A percentile compares a stretch with the other conserved stretches of the same genome.
Evolutionary conservation across 2,329 filamentous ascomycete genomes (phyloP).

Genomic region (Xylariaceae sp.): DNA sequence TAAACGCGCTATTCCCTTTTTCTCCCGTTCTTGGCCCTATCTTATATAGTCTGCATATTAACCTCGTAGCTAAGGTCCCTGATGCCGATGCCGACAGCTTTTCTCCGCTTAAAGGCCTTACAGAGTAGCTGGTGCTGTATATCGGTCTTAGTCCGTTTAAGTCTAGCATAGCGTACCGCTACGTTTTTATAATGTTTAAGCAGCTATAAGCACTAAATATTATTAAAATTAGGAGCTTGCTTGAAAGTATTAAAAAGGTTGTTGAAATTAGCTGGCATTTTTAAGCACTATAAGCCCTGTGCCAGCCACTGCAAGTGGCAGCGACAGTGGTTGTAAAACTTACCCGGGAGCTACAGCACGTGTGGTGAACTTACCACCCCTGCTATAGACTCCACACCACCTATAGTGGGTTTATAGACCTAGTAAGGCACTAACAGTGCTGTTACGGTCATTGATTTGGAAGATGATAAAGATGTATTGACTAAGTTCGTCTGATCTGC

Average conservation of each 20-base stretch:
- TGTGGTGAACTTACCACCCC: too few species aligned
- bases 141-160: constrained; percentile 17
- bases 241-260: constrained; percentile 9
- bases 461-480: too few species aligned
- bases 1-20: constrained; percentile 26
- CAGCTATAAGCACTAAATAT: constrained; percentile 15
- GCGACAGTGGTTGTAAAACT: too few species aligned
- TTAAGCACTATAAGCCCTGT: too few species aligned
- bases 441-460: too few species aligned
- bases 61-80: constrained; percentile 13
- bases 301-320: too few species aligned
- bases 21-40: constrained; percentile 20
- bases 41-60: constrained; percentile 23
- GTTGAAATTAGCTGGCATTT: too few species aligned
- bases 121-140: constrained; percentile 20
- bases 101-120: constrained; percentile 17
- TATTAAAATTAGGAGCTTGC: constrained; percentile 11
- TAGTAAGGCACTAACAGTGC: too few species aligned
- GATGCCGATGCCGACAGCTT: constrained; percentile 25
- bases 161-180: constrained; percentile 26
- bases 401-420: too few species aligned
- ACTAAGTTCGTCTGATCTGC: too few species aligned
- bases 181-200: constrained; percentile 24
- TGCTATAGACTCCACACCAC: too few species aligned
- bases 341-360: too few species aligned